Conservation (phyloP, 352 stramenopile species). For the Pythium guiyangense region DNA sequence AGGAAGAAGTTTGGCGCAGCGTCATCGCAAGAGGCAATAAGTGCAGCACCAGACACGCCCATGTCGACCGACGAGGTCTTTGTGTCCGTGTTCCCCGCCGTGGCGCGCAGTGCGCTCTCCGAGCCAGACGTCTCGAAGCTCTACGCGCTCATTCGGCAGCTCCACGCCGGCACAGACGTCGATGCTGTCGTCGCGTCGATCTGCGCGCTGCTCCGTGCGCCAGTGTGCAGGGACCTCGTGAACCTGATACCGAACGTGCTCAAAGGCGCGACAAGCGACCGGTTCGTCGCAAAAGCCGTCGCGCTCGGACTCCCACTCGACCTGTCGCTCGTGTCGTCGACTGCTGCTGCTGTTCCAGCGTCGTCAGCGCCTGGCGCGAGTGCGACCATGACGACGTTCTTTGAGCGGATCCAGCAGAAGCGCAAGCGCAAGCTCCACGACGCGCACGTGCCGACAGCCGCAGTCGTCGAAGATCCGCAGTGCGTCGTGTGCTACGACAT, state of each 20-base stretch:
- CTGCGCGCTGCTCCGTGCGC: constrained; percentile 40
- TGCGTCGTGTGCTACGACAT: constrained; percentile 86
- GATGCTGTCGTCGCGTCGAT: constrained; percentile 38
- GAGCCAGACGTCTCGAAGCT: constrained; percentile 41
- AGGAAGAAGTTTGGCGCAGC: constrained; percentile 27
- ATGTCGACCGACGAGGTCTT: constrained; percentile 16
- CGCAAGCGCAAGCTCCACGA: constrained; percentile 41
- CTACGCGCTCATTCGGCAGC: constrained; percentile 55
- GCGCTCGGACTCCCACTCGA: constrained; percentile 30
- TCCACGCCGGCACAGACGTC: constrained; percentile 37
- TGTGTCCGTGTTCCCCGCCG: constrained; percentile 35
- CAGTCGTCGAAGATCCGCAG: constrained; percentile 71
- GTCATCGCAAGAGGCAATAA: neutral
- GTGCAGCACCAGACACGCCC: neutral
- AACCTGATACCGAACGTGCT: constrained; percentile 66
- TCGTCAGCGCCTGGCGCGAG: neutral
- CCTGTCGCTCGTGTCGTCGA: neutral
- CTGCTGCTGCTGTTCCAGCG: neutral
- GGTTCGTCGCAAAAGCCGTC: constrained; percentile 41
- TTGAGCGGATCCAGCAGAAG: constrained; percentile 64
- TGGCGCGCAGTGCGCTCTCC: constrained; percentile 52
- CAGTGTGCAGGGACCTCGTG: constrained; percentile 43
- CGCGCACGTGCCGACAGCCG: constrained; percentile 22
- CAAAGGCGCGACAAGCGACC: constrained; percentile 29
- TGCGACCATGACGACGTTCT: constrained; percentile 43